Base-by-base conservation (phyloP, 345 rosid species). In the Salix udensis region DNA sequence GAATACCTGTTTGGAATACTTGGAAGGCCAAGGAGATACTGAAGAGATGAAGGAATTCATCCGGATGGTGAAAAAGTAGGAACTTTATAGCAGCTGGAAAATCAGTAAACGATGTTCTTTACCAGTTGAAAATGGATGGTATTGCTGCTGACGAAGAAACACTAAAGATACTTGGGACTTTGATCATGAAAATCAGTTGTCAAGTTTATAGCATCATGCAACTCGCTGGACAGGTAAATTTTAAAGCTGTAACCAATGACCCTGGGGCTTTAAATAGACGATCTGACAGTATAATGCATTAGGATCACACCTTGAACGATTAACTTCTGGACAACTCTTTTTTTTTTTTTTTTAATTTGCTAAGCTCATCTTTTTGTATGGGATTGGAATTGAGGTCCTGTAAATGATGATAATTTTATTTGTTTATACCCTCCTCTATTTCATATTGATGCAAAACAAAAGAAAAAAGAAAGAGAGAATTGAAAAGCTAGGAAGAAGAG, bases 1-100 rank as follows among this genome's bases (percentile, higher is more conserved):
- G 65, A 23, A 42, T 67, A 65, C 79, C 24, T 84, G 84, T 74
- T 76, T 84, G 48, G 77, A 75, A 37, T 84, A 74, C 68, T 67
- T 84, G 77, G 79, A 74, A 74, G 65, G 30, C 8, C 74, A 84
- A 64, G 82, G 73, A 72, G 86, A 78, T 68, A 52, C 30, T 26
- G 24, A 19, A 53, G 77, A 23, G 30, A 44, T 80, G 76, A 76
- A 83, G 67, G 77, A 79, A 14, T 42, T 77, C 19, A 44, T 71
- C 7, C 37, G 42, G 36, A 60, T 44, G 26, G 70, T 77, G 9
- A 83, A 83, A 79, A 71, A 44, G 4, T 39, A 19, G 52, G 73
- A 72, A 23, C 69, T 72, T 68, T 30, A 24, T 60, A 1, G 73
- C 76, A 23, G 76, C 81, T n/a, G n/a, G n/a, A n/a, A n/a, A n/a